These are phyloP conservation scores for Exophiala phaeomuriformis DNA, from an alignment of 2,329 filamentous ascomycete species.

Conservation along the genomic window DNA sequence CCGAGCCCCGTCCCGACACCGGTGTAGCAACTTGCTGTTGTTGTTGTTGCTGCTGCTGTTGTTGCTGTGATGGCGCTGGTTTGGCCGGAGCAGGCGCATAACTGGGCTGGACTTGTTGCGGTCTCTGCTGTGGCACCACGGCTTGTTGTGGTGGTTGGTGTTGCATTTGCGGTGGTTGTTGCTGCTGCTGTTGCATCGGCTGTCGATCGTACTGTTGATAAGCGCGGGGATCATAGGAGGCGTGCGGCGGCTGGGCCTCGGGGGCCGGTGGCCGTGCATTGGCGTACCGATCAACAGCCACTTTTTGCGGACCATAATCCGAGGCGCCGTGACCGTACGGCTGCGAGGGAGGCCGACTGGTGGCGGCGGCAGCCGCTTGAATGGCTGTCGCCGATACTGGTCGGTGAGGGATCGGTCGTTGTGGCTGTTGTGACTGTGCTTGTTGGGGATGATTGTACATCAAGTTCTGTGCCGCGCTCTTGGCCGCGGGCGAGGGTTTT, in stretches of 20 bases:
- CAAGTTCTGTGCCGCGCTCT: conserved; percentile 25
- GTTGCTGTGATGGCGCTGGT: conserved; percentile 30
- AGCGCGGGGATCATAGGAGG: conserved; percentile 39
- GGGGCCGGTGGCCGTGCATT: conserved; percentile 30
- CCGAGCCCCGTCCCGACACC: conserved; percentile 32
- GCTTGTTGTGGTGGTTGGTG: conserved; percentile 29
- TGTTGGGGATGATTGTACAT: conserved; percentile 33
- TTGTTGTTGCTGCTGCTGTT: conserved; percentile 23
- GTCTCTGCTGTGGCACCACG: conserved; percentile 24
- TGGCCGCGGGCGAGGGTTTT: conserved; percentile 33
- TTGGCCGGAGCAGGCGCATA: conserved; percentile 41
- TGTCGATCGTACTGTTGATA: conserved; percentile 34
- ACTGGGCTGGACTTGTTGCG: conserved; percentile 26
- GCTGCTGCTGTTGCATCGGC: conserved; percentile 27
- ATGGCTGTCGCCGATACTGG: conserved; percentile 46
- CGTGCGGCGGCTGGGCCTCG: conserved; percentile 38
- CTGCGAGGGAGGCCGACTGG: conserved; percentile 38
- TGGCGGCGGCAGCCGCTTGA: conserved; percentile 41
- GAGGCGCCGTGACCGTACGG: conserved; percentile 42
- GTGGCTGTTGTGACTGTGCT: conserved; percentile 38
- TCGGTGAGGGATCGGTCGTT: conserved; percentile 27
- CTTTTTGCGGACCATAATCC: conserved; percentile 34
- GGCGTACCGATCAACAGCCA: conserved; percentile 31
- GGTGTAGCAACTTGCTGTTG: conserved; percentile 27
- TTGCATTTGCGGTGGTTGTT: conserved; percentile 27